Conservation (phyloP, 2,329 filamentous ascomycete species). For the Neofusicoccum laricinum region DNA sequence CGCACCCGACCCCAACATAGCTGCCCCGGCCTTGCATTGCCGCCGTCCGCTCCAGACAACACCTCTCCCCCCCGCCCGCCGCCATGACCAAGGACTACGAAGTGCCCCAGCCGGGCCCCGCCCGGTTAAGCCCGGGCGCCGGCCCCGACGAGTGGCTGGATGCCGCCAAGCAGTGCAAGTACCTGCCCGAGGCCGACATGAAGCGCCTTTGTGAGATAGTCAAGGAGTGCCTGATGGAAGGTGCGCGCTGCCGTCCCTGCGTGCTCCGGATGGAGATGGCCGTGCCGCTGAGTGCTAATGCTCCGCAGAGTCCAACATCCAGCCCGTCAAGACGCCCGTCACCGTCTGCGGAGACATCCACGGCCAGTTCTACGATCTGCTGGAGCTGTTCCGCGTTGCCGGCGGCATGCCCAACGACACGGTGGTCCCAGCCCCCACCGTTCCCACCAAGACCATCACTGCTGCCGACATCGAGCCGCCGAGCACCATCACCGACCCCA, state of each 20-base stretch:
- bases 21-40: background rate
- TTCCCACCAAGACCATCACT: constrained; percentile 69
- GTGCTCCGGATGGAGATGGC: background rate
- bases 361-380: constrained; percentile 96
- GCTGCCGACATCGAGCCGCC: constrained; percentile 92
- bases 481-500: constrained; percentile 81
- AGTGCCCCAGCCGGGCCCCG: constrained; percentile 87
- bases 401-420: constrained; percentile 90
- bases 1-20: background rate
- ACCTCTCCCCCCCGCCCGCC: background rate
- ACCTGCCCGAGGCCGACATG: constrained; percentile 94
- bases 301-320: constrained; percentile 86
- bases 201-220: constrained; percentile 98
- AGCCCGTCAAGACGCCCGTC: constrained; percentile 93
- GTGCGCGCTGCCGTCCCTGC: constrained; percentile 47
- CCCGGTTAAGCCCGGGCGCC: constrained; percentile 76
- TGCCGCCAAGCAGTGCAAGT: constrained; percentile 95
- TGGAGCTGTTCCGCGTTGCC: constrained; percentile 94
- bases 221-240: constrained; percentile 98
- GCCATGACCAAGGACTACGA: constrained; percentile 52
- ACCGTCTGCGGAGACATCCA: constrained; percentile 98
- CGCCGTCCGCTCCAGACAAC: background rate
- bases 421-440: constrained; percentile 65
- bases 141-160: constrained; percentile 95
- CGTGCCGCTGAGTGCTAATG: background rate